Base-by-base conservation (phyloP, 768 basidiomycete genomes). In the Tylopilus balloui region DNA sequence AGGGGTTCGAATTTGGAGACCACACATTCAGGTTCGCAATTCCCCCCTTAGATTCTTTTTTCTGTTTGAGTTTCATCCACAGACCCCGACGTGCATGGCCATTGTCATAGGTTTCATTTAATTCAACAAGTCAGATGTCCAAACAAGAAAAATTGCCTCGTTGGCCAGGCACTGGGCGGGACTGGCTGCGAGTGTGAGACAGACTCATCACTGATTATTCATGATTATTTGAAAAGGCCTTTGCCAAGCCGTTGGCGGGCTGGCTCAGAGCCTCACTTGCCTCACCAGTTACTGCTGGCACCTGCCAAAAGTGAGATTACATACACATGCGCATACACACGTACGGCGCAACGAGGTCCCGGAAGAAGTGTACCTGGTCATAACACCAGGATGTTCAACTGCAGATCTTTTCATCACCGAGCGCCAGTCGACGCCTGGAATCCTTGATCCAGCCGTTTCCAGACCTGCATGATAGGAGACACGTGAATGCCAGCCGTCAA, bases 391-490 rank as follows among this genome's bases (percentile, higher is more conserved):
- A 56, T 46, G 44, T 63, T 56, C 45, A 64, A 31, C 48, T 61
- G 50, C 49, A 62, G 54, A 58, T 67, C 65, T 55, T 64, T n/a
- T 62, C 67, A 72, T 69, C 56, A 71, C 69, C 45, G 66, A 59
- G 51, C 64, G 63, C 58, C 64, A 66, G 54, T 66, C 59, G 13
- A 60, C 61, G 24, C 60, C 50, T 47, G 69, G 65, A 8, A 60
- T 53, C 56, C 51, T 45, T 66, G 59, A 56, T 68, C 65, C 54
- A 71, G 63, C 53, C 69, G 60, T 58, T 64, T 69, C 64, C 62
- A 69, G 45, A 66, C 66, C 65, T 64, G 58, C 50, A 46, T 19
- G 48, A 59, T 51, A 42, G 42, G 47, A 50, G 50, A 27, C 51
- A 55, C 51, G 52, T 48, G 61, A 58, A 53, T 42, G 42, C 54